Conservation (phyloP, 2,329 filamentous ascomycete genomes). For the Bipolaris bicolor region DNA sequence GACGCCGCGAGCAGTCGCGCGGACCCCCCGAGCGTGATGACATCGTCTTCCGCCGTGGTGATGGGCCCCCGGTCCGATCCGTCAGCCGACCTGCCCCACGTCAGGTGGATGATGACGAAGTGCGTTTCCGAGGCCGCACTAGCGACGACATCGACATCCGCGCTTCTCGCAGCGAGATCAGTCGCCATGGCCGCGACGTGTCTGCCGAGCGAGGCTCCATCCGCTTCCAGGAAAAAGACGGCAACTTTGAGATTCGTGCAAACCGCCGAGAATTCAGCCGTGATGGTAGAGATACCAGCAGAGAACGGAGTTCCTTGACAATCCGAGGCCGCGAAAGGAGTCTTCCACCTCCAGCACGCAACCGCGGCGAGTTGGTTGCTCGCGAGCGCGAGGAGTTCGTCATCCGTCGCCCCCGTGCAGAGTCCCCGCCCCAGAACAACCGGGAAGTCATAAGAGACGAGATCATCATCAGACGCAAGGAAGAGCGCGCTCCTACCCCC, state of each 20-base stretch:
- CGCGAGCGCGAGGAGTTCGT: slow-evolving; percentile 52
- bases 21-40: slow-evolving; percentile 45
- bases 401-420: slow-evolving; percentile 46
- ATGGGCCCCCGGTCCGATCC: slow-evolving; percentile 41
- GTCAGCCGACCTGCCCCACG: slow-evolving; percentile 36
- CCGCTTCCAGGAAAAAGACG: slow-evolving; percentile 42
- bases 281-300: slow-evolving; percentile 41
- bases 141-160: slow-evolving; percentile 44
- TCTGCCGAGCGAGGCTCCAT: slow-evolving; percentile 38
- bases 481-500: slow-evolving; percentile 58
- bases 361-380: slow-evolving; percentile 46
- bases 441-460: slow-evolving; percentile 48
- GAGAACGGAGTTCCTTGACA: slow-evolving; percentile 45
- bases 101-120: slow-evolving; percentile 53
- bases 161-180: slow-evolving; percentile 32
- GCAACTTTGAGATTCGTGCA: slow-evolving; percentile 51
- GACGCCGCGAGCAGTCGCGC: slow-evolving; percentile 45
- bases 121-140: slow-evolving; percentile 54
- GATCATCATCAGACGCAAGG: slow-evolving; percentile 54
- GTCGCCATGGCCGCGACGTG: slow-evolving; percentile 30
- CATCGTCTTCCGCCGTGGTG: slow-evolving; percentile 53
- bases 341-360: slow-evolving; percentile 45
- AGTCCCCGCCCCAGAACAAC: slow-evolving; percentile 41
- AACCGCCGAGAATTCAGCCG: slow-evolving; percentile 46
- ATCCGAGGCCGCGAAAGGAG: slow-evolving; percentile 46